Percentiles rank a stretch among this genome's conserved stretches.
Evolutionary conservation across 1,284 basidiomycete species (phyloP).

Genomic region (Ustilago curta): DNA sequence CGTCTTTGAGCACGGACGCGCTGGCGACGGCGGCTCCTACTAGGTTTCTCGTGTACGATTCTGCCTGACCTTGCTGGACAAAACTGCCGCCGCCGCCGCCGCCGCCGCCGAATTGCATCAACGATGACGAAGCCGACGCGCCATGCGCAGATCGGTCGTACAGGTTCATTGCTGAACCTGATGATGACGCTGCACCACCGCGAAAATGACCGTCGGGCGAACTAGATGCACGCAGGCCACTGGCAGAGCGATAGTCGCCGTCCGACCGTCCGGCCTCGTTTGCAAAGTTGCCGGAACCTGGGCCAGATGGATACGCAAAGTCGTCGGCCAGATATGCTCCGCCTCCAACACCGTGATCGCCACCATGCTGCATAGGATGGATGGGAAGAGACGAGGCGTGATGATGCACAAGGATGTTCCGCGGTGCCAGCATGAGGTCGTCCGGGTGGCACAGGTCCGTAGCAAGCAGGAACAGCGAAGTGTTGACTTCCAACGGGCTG

Average conservation of each 20-base stretch:
- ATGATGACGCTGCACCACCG: conserved; percentile 2
- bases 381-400: conserved; percentile 46
- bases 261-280: conserved; percentile 5
- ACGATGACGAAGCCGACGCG: neutral
- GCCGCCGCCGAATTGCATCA: conserved; percentile 28
- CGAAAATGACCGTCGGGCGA: conserved; percentile 9
- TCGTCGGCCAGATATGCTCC: conserved; percentile 17
- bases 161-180: conserved; percentile 9
- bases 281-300: conserved; percentile 26
- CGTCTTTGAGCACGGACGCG: conserved; percentile 62
- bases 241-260: conserved; percentile 24
- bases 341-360: conserved; percentile 6
- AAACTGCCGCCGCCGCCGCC: conserved; percentile 32
- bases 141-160: conserved; percentile 18
- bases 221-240: conserved; percentile 7
- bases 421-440: conserved; percentile 51
- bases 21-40: conserved; percentile 62
- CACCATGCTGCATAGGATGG: conserved; percentile 32
- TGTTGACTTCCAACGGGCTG: conserved; percentile 58
- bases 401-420: conserved; percentile 60
- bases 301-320: conserved; percentile 17
- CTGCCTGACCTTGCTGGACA: conserved; percentile 32
- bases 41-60: conserved; percentile 60
- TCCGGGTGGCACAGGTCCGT: conserved; percentile 63
- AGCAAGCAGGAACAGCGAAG: conserved; percentile 62